Conservation (phyloP, 2,329 filamentous ascomycete genomes). For the Beauveria varroae region DNA sequence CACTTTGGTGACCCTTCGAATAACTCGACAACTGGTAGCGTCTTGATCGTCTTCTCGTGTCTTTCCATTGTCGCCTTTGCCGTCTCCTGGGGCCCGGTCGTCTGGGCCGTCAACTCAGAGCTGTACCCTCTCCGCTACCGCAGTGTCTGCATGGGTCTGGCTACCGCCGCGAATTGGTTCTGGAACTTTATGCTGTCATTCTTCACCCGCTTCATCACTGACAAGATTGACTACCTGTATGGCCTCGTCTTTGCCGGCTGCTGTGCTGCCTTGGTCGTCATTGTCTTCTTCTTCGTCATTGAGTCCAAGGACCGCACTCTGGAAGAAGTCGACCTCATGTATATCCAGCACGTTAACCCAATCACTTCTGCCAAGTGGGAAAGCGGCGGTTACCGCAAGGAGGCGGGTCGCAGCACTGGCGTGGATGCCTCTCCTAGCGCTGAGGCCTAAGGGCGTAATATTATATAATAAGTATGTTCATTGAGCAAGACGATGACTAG, state of each 20-base stretch:
- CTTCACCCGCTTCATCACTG: conserved; percentile 65
- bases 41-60: conserved; percentile 61
- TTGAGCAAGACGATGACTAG: not conserved
- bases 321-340: conserved; percentile 75
- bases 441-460: not conserved
- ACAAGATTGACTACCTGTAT: conserved; percentile 60
- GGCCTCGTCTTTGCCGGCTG: conserved; percentile 66
- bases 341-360: conserved; percentile 45
- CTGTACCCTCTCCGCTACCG: conserved; percentile 54
- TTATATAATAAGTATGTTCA: no score
- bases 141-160: conserved; percentile 46
- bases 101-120: conserved; percentile 59
- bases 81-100: conserved; percentile 62
- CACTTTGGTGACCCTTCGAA: conserved; percentile 37
- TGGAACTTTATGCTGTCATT: conserved; percentile 56
- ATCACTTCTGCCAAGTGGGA: conserved; percentile 36
- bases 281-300: conserved; percentile 71
- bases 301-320: conserved; percentile 65
- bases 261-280: conserved; percentile 51
- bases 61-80: conserved; percentile 61
- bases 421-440: not conserved
- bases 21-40: conserved; percentile 43
- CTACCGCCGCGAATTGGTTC: conserved; percentile 53
- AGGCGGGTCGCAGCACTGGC: not conserved
- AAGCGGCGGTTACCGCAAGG: not conserved